Conservation (phyloP, 371 early-diverging fungal genomes). For the Rhizopus microsporus region DNA sequence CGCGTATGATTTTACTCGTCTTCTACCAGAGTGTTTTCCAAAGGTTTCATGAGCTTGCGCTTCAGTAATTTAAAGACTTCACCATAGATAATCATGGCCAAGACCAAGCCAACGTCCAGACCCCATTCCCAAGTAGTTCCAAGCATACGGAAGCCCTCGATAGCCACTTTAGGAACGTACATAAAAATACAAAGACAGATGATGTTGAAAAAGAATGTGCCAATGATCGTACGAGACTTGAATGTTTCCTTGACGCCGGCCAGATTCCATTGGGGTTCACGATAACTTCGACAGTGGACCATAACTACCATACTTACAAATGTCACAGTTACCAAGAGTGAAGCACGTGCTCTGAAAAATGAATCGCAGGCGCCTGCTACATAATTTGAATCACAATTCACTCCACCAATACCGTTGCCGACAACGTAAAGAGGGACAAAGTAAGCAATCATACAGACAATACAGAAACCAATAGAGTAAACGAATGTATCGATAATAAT, state of each 20-base stretch:
- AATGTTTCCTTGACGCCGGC: conserved; percentile 35
- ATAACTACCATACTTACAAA: conserved; percentile 60
- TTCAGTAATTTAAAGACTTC: conserved; percentile 53
- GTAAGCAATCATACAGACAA: conserved; percentile 56
- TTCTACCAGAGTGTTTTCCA: conserved; percentile 17
- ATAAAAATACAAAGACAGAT: conserved; percentile 57
- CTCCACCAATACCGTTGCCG: conserved; percentile 57
- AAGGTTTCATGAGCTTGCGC: conserved; percentile 33
- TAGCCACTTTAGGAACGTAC: conserved; percentile 70
- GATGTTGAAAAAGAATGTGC: conserved; percentile 51
- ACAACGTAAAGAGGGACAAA: conserved; percentile 62
- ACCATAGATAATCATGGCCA: conserved; percentile 54
- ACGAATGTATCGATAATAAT: conserved; percentile 36
- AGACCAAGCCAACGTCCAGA: conserved; percentile 48
- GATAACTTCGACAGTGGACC: conserved; percentile 67
- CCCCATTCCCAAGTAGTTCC: conserved; percentile 79
- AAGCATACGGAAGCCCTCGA: conserved; percentile 63
- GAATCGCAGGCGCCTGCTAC: conserved; percentile 56
- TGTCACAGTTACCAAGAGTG: conserved; percentile 62
- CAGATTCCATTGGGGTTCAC: conserved; percentile 58
- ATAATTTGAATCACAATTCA: conserved; percentile 61
- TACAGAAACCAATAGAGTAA: conserved; percentile 54
- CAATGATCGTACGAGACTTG: conserved; percentile 54
- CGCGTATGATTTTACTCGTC: background rate
- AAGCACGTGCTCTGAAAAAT: conserved; percentile 70